A percentile compares a stretch with the other conserved stretches of the same genome.
phyloP scores from a whole-genome alignment of 805 yeast species.

The Yarrowia sp. region DNA sequence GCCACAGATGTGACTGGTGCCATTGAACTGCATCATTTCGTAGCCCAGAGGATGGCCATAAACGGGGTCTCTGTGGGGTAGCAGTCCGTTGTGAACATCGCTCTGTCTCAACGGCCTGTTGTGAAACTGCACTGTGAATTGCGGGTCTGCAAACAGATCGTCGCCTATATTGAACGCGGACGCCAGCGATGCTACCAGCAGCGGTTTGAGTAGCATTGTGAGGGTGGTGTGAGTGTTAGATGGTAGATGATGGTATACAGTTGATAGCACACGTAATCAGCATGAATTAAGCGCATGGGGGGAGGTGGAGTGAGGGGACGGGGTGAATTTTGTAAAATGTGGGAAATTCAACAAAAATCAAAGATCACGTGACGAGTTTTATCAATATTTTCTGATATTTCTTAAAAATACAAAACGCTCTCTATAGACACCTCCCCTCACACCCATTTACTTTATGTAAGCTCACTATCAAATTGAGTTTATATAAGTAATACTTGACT shows the following conservation, averaged over 20 bases:
- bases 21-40: slow-evolving; percentile 41
- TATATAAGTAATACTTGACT: too few species aligned
- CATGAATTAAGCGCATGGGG: slow-evolving; percentile 23
- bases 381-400: too few species aligned
- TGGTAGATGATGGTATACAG: too few species aligned
- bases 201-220: slow-evolving; percentile 1
- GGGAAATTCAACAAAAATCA: neutral
- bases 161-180: slow-evolving; percentile 30
- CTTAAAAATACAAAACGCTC: too few species aligned
- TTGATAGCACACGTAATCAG: slow-evolving; percentile 10
- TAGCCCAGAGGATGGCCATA: slow-evolving; percentile 35
- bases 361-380: too few species aligned
- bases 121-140: slow-evolving; percentile 35
- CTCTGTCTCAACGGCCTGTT: slow-evolving; percentile 9
- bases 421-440: too few species aligned
- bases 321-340: neutral
- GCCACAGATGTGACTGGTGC: slow-evolving; percentile 42
- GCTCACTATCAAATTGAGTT: too few species aligned
- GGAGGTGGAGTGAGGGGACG: too few species aligned
- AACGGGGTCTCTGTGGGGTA: slow-evolving; percentile 20
- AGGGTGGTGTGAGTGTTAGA: neutral
- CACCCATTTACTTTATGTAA: too few species aligned
- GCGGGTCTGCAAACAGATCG: slow-evolving; percentile 29
- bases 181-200: slow-evolving; percentile 4
- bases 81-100: slow-evolving; percentile 1